phyloP scores from a whole-genome alignment of 148 eudicot species.

The Euryodendron excelsum region DNA sequence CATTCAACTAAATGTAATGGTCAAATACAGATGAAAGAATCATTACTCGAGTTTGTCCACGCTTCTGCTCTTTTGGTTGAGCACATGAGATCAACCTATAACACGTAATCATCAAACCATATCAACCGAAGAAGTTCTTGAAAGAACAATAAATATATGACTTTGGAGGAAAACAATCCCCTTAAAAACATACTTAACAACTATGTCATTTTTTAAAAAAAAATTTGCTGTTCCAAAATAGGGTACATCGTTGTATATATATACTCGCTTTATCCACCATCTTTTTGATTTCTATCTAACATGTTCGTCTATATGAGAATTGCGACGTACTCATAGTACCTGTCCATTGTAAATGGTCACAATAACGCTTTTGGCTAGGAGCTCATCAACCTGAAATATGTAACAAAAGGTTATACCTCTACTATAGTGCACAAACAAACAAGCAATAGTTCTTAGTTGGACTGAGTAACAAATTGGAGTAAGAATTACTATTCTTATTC shows the following conservation, averaged over 20 bases:
- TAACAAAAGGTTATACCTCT: neutral
- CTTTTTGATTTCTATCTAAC: too few relatives aligned
- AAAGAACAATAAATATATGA: too few relatives aligned
- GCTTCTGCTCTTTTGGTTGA: slow-evolving; percentile 55
- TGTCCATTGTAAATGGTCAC: slow-evolving; percentile 38
- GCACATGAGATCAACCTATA: slow-evolving; percentile 53
- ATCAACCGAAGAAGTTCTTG: neutral
- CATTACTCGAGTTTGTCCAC: slow-evolving; percentile 54
- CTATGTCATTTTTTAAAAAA: too few relatives aligned
- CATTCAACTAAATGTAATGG: neutral
- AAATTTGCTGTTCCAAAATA: too few relatives aligned
- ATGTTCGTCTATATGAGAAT: neutral
- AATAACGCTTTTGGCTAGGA: slow-evolving; percentile 20
- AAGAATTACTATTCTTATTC: neutral
- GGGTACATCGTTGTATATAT: too few relatives aligned
- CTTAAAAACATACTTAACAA: too few relatives aligned
- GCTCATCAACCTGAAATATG: slow-evolving; percentile 37
- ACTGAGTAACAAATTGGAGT: neutral
- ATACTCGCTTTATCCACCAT: too few relatives aligned
- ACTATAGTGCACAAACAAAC: neutral
- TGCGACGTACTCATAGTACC: slow-evolving; percentile 20
- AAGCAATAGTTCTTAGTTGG: neutral
- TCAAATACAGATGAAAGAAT: neutral
- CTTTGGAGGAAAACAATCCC: too few relatives aligned
- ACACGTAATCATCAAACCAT: neutral